Evolutionary conservation across 1,139 yeast species (phyloP).

Genomic region (Candida freyschussii): DNA sequence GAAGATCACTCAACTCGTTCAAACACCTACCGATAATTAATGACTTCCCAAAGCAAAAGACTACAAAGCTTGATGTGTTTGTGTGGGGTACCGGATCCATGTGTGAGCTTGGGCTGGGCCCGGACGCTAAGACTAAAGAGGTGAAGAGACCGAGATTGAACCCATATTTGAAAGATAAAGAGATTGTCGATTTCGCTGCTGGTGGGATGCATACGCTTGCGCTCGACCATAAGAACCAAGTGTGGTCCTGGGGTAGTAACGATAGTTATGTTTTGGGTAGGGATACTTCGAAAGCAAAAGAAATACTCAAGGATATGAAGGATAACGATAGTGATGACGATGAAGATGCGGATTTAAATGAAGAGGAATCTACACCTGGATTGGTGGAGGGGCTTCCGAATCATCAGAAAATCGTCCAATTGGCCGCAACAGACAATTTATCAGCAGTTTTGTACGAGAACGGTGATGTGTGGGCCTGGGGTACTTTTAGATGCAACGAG

Average conservation of each 20-base stretch:
- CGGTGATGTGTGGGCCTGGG: constrained; percentile 97
- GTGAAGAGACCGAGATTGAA: constrained; percentile 94
- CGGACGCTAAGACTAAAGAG: constrained; percentile 79
- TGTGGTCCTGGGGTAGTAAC: constrained; percentile 98
- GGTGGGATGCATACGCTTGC: constrained; percentile 97
- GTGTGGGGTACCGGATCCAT: constrained; percentile 97
- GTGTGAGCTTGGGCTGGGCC: constrained; percentile 96
- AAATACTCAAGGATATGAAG: constrained; percentile 61
- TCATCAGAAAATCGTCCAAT: constrained; percentile 55
- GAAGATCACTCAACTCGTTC: constrained; percentile 26
- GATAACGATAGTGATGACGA: constrained; percentile 52
- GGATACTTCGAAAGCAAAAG: constrained; percentile 60
- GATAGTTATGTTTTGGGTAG: constrained; percentile 94
- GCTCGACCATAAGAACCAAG: constrained; percentile 60
- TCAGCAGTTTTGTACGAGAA: constrained; percentile 74
- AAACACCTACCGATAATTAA: constrained; percentile 25
- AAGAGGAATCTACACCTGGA: constrained; percentile 83
- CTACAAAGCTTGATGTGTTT: constrained; percentile 55
- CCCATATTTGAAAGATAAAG: constrained; percentile 63
- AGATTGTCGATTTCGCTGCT: constrained; percentile 79
- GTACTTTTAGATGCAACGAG: constrained; percentile 90
- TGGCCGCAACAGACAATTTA: constrained; percentile 91
- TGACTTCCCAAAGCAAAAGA: constrained; percentile 20
- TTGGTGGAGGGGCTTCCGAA: constrained; percentile 65
- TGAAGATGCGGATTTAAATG: constrained; percentile 79